Percentiles rank a stretch among this genome's conserved stretches.
Conservation (phyloP, 176 grass and related monocot genomes). For the Dactylis glomerata region DNA sequence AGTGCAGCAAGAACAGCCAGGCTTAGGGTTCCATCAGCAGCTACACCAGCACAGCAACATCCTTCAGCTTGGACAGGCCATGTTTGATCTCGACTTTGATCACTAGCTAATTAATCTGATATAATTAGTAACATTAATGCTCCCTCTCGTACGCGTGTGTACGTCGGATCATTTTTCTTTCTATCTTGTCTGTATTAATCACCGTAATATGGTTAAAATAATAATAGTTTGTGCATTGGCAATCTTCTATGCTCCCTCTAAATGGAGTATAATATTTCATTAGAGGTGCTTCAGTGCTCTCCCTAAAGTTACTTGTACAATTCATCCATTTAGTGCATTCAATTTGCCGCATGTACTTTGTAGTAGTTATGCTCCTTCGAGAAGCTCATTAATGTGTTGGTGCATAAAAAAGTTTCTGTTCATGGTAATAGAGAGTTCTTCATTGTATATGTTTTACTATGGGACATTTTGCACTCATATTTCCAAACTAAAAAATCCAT, state of each 20-base stretch:
- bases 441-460: not conserved
- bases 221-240: conserved; percentile 40
- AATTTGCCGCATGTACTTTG: not conserved
- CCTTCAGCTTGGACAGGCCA: conserved; percentile 63
- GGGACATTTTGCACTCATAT: not conserved
- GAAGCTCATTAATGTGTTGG: not conserved
- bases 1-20: conserved; percentile 36
- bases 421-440: not conserved
- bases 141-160: conserved; percentile 4
- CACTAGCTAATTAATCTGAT: conserved; percentile 31
- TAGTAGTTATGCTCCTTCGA: conserved; percentile 2
- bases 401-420: not conserved
- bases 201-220: conserved; percentile 47
- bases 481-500: not conserved
- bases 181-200: conserved; percentile 36
- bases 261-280: conserved; percentile 16
- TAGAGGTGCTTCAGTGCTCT: not conserved
- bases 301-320: not conserved
- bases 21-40: conserved; percentile 43
- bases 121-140: conserved; percentile 24
- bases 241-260: not conserved
- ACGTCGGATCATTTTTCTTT: conserved; percentile 19
- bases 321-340: not conserved
- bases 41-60: conserved; percentile 54
- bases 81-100: conserved; percentile 66